Conservation (phyloP, 768 basidiomycete species). For the Pisolithus tinctorius region DNA sequence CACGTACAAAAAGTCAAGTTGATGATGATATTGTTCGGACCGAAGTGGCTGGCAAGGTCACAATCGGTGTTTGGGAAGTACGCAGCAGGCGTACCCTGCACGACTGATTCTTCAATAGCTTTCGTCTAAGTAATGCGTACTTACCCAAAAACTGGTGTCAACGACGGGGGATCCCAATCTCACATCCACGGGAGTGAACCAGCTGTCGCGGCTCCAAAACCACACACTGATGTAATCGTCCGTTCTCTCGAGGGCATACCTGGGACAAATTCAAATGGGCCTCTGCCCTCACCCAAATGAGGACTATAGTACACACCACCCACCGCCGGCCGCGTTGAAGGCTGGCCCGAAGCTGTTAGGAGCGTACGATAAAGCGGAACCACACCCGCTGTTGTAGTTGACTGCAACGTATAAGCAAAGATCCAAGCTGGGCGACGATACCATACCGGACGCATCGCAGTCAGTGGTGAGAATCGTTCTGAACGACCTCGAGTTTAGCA, state of each 20-base stretch:
- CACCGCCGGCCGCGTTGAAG: slow-evolving; percentile 32
- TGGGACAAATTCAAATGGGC: not conserved
- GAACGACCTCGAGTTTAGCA: not conserved
- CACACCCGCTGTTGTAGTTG: slow-evolving; percentile 33
- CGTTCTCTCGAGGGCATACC: slow-evolving; percentile 36
- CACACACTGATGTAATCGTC: slow-evolving; percentile 30
- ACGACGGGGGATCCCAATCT: slow-evolving; percentile 13
- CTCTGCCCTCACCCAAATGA: not conserved
- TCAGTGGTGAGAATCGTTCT: slow-evolving; percentile 18
- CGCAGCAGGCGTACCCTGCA: slow-evolving; percentile 29
- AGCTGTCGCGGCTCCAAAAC: slow-evolving; percentile 33
- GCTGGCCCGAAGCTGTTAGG: slow-evolving; percentile 20
- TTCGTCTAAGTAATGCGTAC: not conserved
- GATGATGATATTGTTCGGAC: slow-evolving; percentile 28
- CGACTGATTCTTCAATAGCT: not conserved
- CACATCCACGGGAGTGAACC: slow-evolving; percentile 29
- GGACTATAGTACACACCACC: slow-evolving; percentile 25
- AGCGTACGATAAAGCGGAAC: slow-evolving; percentile 21
- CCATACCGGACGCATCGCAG: slow-evolving; percentile 17
- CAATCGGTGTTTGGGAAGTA: slow-evolving; percentile 34
- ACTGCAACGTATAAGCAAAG: slow-evolving; percentile 7
- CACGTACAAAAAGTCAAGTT: slow-evolving; percentile 28
- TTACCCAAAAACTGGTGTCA: slow-evolving; percentile 20
- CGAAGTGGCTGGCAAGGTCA: slow-evolving; percentile 32
- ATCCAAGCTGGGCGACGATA: not conserved